Conservation (phyloP, 2,329 filamentous ascomycete species). For the Colletotrichum sp. region DNA sequence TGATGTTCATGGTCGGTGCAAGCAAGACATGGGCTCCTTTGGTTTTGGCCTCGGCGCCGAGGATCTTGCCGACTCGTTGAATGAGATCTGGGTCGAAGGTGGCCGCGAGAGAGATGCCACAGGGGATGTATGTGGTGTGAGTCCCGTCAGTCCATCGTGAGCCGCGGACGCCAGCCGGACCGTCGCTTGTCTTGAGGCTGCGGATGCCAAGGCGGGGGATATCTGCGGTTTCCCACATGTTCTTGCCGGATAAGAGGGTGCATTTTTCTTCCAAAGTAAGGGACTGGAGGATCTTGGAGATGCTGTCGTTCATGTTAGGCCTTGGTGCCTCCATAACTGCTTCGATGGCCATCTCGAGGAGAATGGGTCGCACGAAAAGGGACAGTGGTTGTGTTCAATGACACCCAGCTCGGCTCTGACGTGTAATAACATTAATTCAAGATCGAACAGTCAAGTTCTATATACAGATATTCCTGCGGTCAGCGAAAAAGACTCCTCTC, state of each 20-base stretch:
- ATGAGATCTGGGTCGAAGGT: slow-evolving; percentile 30
- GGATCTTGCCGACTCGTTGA: slow-evolving; percentile 26
- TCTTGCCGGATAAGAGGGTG: slow-evolving; percentile 5
- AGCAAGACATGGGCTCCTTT: slow-evolving; percentile 24
- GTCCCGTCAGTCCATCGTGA: slow-evolving; percentile 22
- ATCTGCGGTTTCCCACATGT: slow-evolving; percentile 21
- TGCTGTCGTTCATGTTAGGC: background rate
- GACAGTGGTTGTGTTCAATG: fast-evolving
- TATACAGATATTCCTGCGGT: background rate
- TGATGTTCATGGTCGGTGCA: slow-evolving; percentile 9
- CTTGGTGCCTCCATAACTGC: background rate
- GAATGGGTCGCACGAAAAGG: background rate
- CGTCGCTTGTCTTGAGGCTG: slow-evolving; percentile 23
- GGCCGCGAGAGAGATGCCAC: slow-evolving; percentile 28
- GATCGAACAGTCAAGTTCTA: background rate
- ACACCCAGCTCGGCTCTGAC: background rate
- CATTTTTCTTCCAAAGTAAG: slow-evolving; percentile 20
- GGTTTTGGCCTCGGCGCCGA: slow-evolving; percentile 29
- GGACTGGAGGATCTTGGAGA: background rate
- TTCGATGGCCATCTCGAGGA: background rate
- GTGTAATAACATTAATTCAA: background rate
- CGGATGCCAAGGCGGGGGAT: slow-evolving; percentile 19
- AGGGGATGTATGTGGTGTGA: slow-evolving; percentile 22
- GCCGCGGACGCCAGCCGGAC: slow-evolving; percentile 26
- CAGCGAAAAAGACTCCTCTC: fast-evolving